Evolutionary conservation across 2,329 filamentous ascomycete species (phyloP), one percentile per base, ranked within the genome.

Genomic region (Drechslerella coelobrocha): DNA sequence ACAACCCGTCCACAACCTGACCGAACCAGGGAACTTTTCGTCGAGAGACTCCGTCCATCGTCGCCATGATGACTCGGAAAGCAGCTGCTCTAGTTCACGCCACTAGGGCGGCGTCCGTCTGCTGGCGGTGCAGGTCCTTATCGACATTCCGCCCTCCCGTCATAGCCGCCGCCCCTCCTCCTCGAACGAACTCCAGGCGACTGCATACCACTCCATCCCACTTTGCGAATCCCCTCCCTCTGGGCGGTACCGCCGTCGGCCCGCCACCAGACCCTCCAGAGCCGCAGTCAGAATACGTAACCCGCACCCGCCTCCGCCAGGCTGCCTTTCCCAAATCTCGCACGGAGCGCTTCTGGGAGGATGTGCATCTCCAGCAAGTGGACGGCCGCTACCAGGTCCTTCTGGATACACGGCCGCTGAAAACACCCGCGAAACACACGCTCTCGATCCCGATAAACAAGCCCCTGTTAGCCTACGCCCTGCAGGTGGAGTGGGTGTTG

Each of bases 401-500:
- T n/a, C 50, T 71, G 12, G 94, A 97, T 80, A 79, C 82, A 23
- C 85, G 92, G 24, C 87, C 92, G 2, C 85, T 99, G 71, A 75
- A 74, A 53, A 75, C 75, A 1, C 72, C 74, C 1, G 50, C 45
- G 1, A 88, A 92, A 72, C 91, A 90, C 55, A 89, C 88, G 0
- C 82, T 99, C 75, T 85, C 84, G 1, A 76, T 97, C 26, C 92
- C 94, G 0, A 76, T 81, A 1, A 84, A 84, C 62, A 97, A 97
- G 81, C 87, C 87, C 29, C 85, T 91, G 76, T 88, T 97, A 39
- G 93, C 93, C 23, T 84, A 88, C 47, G 90, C 91, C 62, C 87
- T 99, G 73, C 94, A 93, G 2, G 81, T 95, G 47, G 94, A 99
- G 82, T 99, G 94, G 94, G 92, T 97, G 78, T 83, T 89, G 52